Evolutionary conservation across 257 asterid genomes (phyloP).

Genomic region (Solanum ossicruentum): DNA sequence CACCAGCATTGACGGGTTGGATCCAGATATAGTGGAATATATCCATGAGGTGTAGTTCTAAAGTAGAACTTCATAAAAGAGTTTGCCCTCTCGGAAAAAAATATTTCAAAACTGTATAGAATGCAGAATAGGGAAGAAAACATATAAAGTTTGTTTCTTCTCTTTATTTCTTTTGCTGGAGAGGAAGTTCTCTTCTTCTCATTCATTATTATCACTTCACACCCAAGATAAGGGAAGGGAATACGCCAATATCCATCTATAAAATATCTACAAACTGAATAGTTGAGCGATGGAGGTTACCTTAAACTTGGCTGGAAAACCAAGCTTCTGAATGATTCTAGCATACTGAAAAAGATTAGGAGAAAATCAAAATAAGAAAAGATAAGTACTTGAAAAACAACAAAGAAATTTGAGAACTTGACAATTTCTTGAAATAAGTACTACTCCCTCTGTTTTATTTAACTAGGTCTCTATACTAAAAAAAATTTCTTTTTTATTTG

Average conservation of each 20-base stretch:
- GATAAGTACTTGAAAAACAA: background rate
- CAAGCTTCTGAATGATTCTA: slow-evolving; percentile 67
- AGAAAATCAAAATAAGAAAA: background rate
- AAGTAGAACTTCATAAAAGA: background rate
- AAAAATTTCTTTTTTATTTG: background rate
- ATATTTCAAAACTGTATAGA: background rate
- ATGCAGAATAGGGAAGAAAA: background rate
- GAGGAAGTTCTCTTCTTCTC: background rate
- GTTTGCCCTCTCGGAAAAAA: background rate
- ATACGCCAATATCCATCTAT: background rate
- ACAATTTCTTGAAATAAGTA: background rate
- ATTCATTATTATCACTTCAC: background rate
- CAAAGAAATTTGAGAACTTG: background rate
- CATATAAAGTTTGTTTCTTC: background rate
- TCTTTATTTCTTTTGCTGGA: background rate
- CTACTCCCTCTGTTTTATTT: background rate
- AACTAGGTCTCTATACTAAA: background rate
- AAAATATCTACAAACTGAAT: background rate
- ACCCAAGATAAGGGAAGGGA: background rate
- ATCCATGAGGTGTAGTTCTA: background rate
- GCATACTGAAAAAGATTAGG: slow-evolving; percentile 38
- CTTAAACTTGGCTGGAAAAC: slow-evolving; percentile 71
- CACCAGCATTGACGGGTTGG: background rate
- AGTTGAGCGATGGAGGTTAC: slow-evolving; percentile 14
- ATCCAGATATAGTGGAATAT: background rate